Base-by-base conservation (phyloP, 2,329 filamentous ascomycete species). In the Leptographium flavum region DNA sequence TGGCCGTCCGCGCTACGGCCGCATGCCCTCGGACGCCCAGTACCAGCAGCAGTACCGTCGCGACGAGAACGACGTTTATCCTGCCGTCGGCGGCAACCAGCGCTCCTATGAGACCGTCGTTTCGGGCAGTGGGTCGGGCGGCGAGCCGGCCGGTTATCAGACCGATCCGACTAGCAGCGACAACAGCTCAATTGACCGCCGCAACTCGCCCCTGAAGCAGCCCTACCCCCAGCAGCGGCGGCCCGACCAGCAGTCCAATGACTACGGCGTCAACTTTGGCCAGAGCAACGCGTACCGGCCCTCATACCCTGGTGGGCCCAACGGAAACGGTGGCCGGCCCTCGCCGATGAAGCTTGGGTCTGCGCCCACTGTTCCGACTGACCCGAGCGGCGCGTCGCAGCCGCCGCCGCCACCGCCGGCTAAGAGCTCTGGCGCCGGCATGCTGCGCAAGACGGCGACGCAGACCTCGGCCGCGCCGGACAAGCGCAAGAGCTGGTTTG, bases 401-500 rank as follows among this genome's bases (percentile, higher is more conserved):
- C 27, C 8, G 3, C 3, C 58, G 8, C 32, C 55, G 30, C 53
- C 56, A 40, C 57, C 60, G 35, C 49, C 53, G 14, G 48, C 51
- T 51, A 54, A 58, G 45, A 57, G 60, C 39, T 58, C 62, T 5
- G 57, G 57, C 8, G 23, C 15, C 38, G 17, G 23, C 19, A 49
- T 55, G 23, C 58, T 45, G 37, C 49, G 19, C 40, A 33, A 45
- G 50, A 60, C 52, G 53, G 57, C 45, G 55, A 60, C 39, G 58
- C 62, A 6, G 15, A 21, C 21, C 30, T 4, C 32, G 13, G 15
- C 31, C 3, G 21, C 32, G 14, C 57, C 58, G 4, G 82, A 87
- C 49, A 94, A 94, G 71, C 74, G 84, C 52, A 88, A 87, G 72
- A 92, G 87, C 59, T 94, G 88, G 87, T 80, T 96, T 56, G 78